phyloP scores from a whole-genome alignment of 2,329 filamentous ascomycete genomes.

The Nemania bipapillata region DNA sequence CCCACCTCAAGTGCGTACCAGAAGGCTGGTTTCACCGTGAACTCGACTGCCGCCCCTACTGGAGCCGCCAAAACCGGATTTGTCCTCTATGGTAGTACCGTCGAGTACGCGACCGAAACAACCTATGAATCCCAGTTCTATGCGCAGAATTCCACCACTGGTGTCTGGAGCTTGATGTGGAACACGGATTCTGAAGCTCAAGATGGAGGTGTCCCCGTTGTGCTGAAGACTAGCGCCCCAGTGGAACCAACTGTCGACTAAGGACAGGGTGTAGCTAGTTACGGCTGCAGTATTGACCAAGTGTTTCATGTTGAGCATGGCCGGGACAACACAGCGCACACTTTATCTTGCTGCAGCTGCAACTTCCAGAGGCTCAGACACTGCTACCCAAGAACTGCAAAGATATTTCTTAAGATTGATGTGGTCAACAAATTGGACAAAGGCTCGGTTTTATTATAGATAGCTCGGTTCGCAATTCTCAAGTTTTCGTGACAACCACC shows the following conservation, averaged over 20 bases:
- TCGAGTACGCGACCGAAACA: conserved; percentile 6
- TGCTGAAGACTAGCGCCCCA: conserved; percentile 18
- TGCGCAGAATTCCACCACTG: conserved; percentile 13
- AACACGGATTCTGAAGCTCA: background rate
- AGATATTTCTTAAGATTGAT: too few species aligned
- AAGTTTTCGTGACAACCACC: too few species aligned
- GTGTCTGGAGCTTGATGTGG: conserved; percentile 17
- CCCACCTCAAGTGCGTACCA: background rate
- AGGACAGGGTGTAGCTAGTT: background rate
- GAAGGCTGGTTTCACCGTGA: conserved; percentile 3
- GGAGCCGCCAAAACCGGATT: conserved; percentile 15
- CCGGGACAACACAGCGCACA: too few species aligned
- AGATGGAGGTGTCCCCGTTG: conserved; percentile 12
- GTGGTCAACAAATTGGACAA: too few species aligned
- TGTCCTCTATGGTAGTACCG: conserved; percentile 15
- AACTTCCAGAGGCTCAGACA: too few species aligned
- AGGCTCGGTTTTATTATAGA: too few species aligned
- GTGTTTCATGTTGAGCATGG: background rate
- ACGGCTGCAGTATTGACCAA: background rate
- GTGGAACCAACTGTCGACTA: background rate
- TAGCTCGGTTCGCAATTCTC: too few species aligned
- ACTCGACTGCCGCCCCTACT: background rate
- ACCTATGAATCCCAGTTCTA: conserved; percentile 24
- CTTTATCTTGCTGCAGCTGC: too few species aligned
- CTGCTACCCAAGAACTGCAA: too few species aligned